Conservation (phyloP, 768 basidiomycete species). For the Gyrodon lividus region DNA sequence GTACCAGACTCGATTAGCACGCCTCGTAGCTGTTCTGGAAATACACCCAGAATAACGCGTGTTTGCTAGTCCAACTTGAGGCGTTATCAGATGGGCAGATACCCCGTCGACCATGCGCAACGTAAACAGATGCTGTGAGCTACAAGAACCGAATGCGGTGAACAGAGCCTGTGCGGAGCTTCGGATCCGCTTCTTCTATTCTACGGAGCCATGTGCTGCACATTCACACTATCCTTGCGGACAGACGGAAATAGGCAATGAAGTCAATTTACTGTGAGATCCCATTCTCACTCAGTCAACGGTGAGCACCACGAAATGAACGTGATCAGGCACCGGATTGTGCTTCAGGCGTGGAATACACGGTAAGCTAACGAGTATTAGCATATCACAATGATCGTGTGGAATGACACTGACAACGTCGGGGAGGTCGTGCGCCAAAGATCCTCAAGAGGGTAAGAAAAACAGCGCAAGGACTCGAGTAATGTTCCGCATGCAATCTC, state of each 20-base stretch:
- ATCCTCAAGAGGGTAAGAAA: neutral
- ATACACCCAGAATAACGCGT: neutral
- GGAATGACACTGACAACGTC: neutral
- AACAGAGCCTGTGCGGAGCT: neutral
- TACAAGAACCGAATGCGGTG: neutral
- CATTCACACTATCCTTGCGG: neutral
- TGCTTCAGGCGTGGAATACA: neutral
- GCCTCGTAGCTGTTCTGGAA: too few relatives aligned
- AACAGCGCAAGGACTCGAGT: too few relatives aligned
- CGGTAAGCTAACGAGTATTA: neutral
- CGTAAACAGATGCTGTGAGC: neutral
- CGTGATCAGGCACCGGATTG: neutral
- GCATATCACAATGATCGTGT: neutral
- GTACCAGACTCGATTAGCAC: too few relatives aligned
- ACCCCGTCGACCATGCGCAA: neutral
- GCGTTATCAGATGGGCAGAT: neutral
- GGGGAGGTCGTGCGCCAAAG: neutral
- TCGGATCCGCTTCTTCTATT: neutral
- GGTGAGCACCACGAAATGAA: neutral
- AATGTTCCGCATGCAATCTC: neutral
- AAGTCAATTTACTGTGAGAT: neutral
- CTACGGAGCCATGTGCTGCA: neutral
- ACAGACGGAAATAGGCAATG: neutral
- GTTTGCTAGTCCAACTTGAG: neutral
- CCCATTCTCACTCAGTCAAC: neutral